Percentiles rank a stretch among this genome's conserved stretches.
Conservation (phyloP, 1,284 basidiomycete genomes). For the Tetrapyrgos nigripes region DNA sequence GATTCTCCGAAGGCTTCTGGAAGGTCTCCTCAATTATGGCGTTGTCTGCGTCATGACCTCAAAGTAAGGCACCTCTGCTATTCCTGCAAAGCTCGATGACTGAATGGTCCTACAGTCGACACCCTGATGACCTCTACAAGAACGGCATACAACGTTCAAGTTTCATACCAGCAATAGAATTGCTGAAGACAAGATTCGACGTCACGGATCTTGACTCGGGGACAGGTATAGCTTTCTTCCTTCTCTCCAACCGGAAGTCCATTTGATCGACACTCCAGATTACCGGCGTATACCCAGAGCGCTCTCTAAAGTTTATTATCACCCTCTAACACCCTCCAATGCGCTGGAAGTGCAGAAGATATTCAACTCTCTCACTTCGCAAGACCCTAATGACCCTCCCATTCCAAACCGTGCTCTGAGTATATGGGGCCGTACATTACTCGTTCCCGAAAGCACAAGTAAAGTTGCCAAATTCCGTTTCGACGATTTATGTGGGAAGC, state of each 20-base stretch:
- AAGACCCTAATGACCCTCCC: conserved; percentile 62
- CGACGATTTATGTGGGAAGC: conserved; percentile 86
- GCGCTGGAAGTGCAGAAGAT: conserved; percentile 80
- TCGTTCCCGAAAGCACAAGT: conserved; percentile 81
- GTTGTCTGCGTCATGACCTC: conserved; percentile 97
- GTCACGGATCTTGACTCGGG: conserved; percentile 95
- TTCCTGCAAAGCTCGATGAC: neutral
- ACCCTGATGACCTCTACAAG: conserved; percentile 97
- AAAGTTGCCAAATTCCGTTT: conserved; percentile 91
- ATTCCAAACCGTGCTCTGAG: conserved; percentile 70
- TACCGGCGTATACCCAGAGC: conserved; percentile 92
- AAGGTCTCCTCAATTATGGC: conserved; percentile 85
- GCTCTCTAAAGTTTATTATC: conserved; percentile 91
- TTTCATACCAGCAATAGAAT: conserved; percentile 94
- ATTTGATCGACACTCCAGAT: conserved; percentile 62
- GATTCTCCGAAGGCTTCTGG: conserved; percentile 92
- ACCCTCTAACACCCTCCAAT: conserved; percentile 76
- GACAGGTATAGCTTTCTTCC: conserved; percentile 66
- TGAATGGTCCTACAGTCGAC: conserved; percentile 69
- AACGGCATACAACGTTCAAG: conserved; percentile 98
- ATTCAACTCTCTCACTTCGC: conserved; percentile 74
- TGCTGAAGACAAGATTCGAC: conserved; percentile 87
- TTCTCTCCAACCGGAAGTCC: neutral
- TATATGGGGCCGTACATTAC: conserved; percentile 89
- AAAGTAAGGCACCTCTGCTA: conserved; percentile 65